Conservation (phyloP, 2,329 filamentous ascomycete species). For the Chrysoporthe deuterocubensis region DNA sequence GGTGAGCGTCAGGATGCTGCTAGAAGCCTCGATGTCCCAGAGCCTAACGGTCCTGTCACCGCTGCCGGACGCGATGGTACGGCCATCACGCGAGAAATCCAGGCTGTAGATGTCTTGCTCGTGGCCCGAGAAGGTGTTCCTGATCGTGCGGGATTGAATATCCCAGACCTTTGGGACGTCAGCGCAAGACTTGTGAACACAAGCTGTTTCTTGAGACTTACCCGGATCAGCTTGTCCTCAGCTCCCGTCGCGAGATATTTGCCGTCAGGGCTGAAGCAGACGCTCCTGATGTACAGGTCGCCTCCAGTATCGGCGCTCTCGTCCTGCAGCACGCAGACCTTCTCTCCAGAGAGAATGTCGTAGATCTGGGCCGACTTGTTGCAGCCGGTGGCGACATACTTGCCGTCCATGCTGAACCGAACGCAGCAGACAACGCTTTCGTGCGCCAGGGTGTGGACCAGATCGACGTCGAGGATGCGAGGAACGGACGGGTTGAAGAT, state of each 20-base stretch:
- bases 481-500: conserved; percentile 94
- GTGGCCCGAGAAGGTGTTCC: conserved; percentile 92
- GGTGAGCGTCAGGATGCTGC: conserved; percentile 80
- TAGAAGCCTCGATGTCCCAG: conserved; percentile 90
- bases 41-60: conserved; percentile 93
- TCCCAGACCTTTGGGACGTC: conserved; percentile 80
- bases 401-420: conserved; percentile 92
- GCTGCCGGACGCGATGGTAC: conserved; percentile 92
- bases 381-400: conserved; percentile 95
- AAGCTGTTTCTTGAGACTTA: conserved; percentile 49
- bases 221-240: conserved; percentile 95
- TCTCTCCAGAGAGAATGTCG: conserved; percentile 84
- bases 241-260: conserved; percentile 93
- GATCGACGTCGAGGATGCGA: conserved; percentile 87
- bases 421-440: conserved; percentile 99
- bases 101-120: conserved; percentile 98
- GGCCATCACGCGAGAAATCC: conserved; percentile 91
- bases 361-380: conserved; percentile 99
- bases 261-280: conserved; percentile 98
- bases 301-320: conserved; percentile 84
- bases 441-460: conserved; percentile 90
- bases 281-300: conserved; percentile 95
- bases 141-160: conserved; percentile 80
- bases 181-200: conserved; percentile 27
- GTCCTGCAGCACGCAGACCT: conserved; percentile 89